Conservation (phyloP, 805 yeast species). For the Metschnikowia drakensbergensis region DNA sequence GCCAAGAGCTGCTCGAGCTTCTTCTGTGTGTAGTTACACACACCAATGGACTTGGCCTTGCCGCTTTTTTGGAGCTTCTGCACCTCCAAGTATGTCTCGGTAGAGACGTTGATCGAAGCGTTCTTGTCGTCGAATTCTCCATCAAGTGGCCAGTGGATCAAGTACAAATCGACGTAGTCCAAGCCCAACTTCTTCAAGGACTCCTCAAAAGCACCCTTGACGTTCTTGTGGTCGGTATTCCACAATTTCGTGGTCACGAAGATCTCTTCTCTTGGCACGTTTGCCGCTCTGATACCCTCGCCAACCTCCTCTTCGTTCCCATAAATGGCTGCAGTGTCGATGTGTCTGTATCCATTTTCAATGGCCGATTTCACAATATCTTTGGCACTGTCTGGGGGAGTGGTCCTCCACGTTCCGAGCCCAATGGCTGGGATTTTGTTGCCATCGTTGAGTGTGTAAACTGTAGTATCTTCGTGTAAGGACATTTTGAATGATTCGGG, state of each 20-base stretch:
- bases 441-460: constrained; percentile 13
- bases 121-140: constrained; percentile 25
- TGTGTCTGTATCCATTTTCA: constrained; percentile 26
- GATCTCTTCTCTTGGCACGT: constrained; percentile 52
- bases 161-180: constrained; percentile 66
- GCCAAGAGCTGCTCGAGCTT: constrained; percentile 21
- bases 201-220: constrained; percentile 50
- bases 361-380: constrained; percentile 58
- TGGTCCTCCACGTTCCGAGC: constrained; percentile 55
- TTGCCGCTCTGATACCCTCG: constrained; percentile 14
- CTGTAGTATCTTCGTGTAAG: constrained; percentile 11
- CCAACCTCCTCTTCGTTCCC: constrained; percentile 18
- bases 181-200: constrained; percentile 57
- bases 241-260: constrained; percentile 72
- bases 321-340: constrained; percentile 16
- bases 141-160: constrained; percentile 58
- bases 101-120: constrained; percentile 24
- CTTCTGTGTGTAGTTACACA: constrained; percentile 39
- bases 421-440: constrained; percentile 16
- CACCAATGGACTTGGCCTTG: constrained; percentile 53
- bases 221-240: constrained; percentile 53
- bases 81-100: constrained; percentile 36
- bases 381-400: constrained; percentile 47
- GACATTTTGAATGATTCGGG: constrained; percentile 4
- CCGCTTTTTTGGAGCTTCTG: constrained; percentile 54